phyloP scores from a whole-genome alignment of 176 grass and related monocot genomes.

The Poa pratensis region DNA sequence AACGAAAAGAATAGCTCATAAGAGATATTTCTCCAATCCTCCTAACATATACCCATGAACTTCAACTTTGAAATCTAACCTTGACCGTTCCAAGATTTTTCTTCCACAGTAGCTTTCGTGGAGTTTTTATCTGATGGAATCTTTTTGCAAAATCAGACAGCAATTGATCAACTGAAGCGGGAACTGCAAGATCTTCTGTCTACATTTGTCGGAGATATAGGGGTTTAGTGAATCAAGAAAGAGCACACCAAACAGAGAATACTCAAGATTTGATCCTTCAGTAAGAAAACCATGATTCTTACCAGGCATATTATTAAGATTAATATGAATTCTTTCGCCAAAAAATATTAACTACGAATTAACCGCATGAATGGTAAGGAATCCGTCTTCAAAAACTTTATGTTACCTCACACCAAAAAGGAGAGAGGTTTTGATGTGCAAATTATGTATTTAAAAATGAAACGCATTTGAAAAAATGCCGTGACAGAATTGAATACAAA shows the following conservation, averaged over 20 bases:
- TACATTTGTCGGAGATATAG: slow-evolving; percentile 41
- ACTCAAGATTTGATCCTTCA: not conserved
- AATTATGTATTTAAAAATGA: not conserved
- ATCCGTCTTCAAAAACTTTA: not conserved
- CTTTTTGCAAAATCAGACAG: slow-evolving; percentile 89
- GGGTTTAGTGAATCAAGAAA: slow-evolving; percentile 35
- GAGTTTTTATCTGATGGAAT: slow-evolving; percentile 97
- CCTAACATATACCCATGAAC: slow-evolving; percentile 24
- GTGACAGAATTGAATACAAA: not conserved
- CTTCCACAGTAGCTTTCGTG: slow-evolving; percentile 95
- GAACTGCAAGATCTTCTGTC: slow-evolving; percentile 80
- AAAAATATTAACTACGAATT: slow-evolving; percentile 5
- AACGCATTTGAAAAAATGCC: not conserved
- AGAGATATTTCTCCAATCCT: slow-evolving; percentile 1
- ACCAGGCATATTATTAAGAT: slow-evolving; percentile 5
- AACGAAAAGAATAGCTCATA: slow-evolving; percentile 30
- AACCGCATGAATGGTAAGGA: not conserved
- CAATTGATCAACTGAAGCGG: slow-evolving; percentile 76
- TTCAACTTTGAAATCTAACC: slow-evolving; percentile 53
- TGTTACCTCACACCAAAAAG: not conserved
- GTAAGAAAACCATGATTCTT: not conserved
- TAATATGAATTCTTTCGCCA: not conserved
- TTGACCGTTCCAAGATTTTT: slow-evolving; percentile 97
- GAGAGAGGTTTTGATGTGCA: not conserved
- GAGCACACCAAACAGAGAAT: not conserved